Evolutionary conservation across 2,329 filamentous ascomycete genomes (phyloP).

Genomic region (Cladosporium sp.): DNA sequence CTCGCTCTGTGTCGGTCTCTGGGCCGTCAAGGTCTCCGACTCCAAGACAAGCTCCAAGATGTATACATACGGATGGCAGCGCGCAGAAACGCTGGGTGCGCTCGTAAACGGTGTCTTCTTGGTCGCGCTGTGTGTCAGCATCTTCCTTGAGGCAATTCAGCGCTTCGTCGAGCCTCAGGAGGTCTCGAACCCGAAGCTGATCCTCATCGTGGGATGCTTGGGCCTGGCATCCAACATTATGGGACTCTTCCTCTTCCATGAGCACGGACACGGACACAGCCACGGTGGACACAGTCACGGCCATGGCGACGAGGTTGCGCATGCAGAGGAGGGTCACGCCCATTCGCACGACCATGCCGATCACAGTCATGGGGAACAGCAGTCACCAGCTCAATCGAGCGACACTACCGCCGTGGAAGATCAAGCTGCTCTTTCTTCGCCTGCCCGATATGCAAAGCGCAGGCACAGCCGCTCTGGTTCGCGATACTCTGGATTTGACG

Average conservation of each 20-base stretch:
- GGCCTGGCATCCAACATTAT: slow-evolving; percentile 85
- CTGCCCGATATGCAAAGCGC: slow-evolving; percentile 48
- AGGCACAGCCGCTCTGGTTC: slow-evolving; percentile 60
- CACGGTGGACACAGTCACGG: slow-evolving; percentile 45
- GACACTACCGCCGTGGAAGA: slow-evolving; percentile 27
- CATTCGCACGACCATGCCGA: slow-evolving; percentile 53
- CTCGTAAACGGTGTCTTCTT: slow-evolving; percentile 97
- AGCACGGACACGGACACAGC: slow-evolving; percentile 69
- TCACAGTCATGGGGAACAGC: slow-evolving; percentile 44
- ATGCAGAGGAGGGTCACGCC: slow-evolving; percentile 52
- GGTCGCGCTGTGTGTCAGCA: slow-evolving; percentile 91
- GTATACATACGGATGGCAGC: slow-evolving; percentile 97
- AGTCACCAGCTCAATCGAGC: slow-evolving; percentile 25
- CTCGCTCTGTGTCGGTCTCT: slow-evolving; percentile 84
- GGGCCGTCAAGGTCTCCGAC: slow-evolving; percentile 88
- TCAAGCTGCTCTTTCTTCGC: slow-evolving; percentile 3
- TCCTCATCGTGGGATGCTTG: slow-evolving; percentile 82
- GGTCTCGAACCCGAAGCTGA: slow-evolving; percentile 78
- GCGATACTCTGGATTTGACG: slow-evolving; percentile 57
- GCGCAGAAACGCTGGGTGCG: slow-evolving; percentile 92
- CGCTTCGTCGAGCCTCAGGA: slow-evolving; percentile 87
- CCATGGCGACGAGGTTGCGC: slow-evolving; percentile 36
- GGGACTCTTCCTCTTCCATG: slow-evolving; percentile 86
- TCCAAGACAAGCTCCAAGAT: slow-evolving; percentile 76
- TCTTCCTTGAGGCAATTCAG: slow-evolving; percentile 90